Base-by-base conservation (phyloP, 768 basidiomycete species). In the Hortiboletus flavorubellus region DNA sequence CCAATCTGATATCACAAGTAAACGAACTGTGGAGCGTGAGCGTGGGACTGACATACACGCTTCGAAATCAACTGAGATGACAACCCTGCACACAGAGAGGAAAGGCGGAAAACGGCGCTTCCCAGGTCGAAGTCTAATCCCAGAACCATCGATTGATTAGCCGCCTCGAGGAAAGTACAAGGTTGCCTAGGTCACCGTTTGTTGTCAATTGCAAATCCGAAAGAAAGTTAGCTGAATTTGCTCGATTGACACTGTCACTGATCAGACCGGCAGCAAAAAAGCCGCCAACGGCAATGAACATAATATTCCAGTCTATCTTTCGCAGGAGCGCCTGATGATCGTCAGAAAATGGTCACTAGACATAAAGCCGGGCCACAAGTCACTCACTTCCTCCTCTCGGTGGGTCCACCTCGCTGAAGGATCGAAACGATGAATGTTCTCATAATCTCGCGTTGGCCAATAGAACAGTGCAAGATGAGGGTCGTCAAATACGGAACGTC, bases 51-150 rank as follows among this genome's bases (percentile, higher is more conserved):
- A 64, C 75, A 43, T 41, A 84, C 77, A 12, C 78, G 74, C 66
- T 86, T 86, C 1, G 82, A 84, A 40, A 86, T 68, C 14, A 86
- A 68, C 53, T 85, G 84, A 10, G 84, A 85, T 8, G 85, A 84
- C 16, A 86, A 66, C 61, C 85, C 83, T 0, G 83, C 83, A 34
- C 65, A 71, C 15, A 83, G 65, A 63, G 82, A 83, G 10, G 79
- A 54, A 2, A 83, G 61, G 30, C 76, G 76, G 59, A 78, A 81
- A 2, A 85, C 57, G 1, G 76, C 78, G 62, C 81, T 85, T 5
- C 82, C 82, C 46, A 75, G 58, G 62, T 83, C 83, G 66, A 74
- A 83, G 52, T 83, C 80, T 81, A 38, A 35, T 26, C 10, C 23
- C 18, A 23, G 8, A 26, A 5, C 18, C 29, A n/a, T 23, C 3